Percentiles rank a stretch among this genome's conserved stretches.
phyloP scores from a whole-genome alignment of 139 green algal species.

The Nannochloris sp. region DNA sequence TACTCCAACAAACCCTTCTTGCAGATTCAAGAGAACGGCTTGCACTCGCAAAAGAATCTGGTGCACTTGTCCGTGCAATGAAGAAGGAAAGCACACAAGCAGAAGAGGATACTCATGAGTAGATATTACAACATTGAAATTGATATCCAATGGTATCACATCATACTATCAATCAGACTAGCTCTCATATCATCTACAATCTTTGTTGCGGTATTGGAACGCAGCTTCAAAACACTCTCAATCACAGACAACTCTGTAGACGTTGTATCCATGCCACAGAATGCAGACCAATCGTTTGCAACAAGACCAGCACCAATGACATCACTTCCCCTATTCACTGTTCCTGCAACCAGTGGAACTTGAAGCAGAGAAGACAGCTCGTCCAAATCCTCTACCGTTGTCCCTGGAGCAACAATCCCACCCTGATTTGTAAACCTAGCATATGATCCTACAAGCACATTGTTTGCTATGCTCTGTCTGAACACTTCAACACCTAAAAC shows the following conservation, averaged over 20 bases:
- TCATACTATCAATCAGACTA: slow-evolving; percentile 82
- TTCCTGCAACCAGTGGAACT: slow-evolving; percentile 94
- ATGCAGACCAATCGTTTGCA: slow-evolving; percentile 94
- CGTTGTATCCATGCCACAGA: slow-evolving; percentile 94
- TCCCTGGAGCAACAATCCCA: slow-evolving; percentile 69
- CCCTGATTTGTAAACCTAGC: slow-evolving; percentile 91
- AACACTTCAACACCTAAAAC: slow-evolving; percentile 99
- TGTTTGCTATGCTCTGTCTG: slow-evolving; percentile 88
- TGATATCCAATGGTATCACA: slow-evolving; percentile 27
- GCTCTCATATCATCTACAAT: slow-evolving; percentile 88
- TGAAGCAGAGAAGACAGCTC: slow-evolving; percentile 93
- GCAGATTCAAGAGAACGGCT: background rate
- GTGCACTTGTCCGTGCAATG: background rate
- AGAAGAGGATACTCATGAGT: background rate
- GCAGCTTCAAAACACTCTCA: slow-evolving; percentile 90
- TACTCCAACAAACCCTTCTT: background rate
- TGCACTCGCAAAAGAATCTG: background rate
- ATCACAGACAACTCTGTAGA: slow-evolving; percentile 93
- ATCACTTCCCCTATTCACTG: slow-evolving; percentile 91
- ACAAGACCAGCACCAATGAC: slow-evolving; percentile 83
- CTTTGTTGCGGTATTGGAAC: slow-evolving; percentile 62
- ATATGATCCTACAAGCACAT: slow-evolving; percentile 93
- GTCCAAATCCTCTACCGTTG: slow-evolving; percentile 95
- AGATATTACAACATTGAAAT: background rate
- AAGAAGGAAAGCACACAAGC: background rate